A percentile compares a stretch with the other conserved stretches of the same genome.
Evolutionary conservation across 2,329 filamentous ascomycete species (phyloP).

Genomic region (Colletotrichum cordylinicola): DNA sequence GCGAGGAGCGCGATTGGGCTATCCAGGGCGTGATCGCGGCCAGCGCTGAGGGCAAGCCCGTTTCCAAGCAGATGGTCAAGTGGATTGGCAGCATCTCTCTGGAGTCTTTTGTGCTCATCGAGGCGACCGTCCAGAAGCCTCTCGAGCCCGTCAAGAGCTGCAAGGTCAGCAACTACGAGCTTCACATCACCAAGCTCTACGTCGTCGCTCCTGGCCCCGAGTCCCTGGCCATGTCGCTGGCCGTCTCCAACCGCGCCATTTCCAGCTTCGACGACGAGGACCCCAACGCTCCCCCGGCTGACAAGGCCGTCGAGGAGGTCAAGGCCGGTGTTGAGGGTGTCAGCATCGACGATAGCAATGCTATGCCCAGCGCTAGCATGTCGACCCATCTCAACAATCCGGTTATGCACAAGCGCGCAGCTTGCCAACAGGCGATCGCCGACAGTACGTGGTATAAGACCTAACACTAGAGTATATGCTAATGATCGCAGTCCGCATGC

Average conservation of each 20-base stretch:
- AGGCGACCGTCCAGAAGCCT: constrained; percentile 81
- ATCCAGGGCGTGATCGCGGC: constrained; percentile 83
- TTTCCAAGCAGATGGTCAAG: constrained; percentile 93
- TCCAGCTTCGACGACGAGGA: constrained; percentile 66
- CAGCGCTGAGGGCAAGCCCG: constrained; percentile 62
- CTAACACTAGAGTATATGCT: not conserved
- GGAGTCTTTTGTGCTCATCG: constrained; percentile 84
- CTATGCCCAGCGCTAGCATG: constrained; percentile 75
- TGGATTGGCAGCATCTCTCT: constrained; percentile 77
- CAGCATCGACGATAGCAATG: constrained; percentile 40
- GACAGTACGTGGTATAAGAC: not conserved
- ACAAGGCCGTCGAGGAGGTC: constrained; percentile 31
- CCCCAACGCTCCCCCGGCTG: constrained; percentile 33
- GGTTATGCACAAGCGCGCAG: constrained; percentile 88
- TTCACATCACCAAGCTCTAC: constrained; percentile 88
- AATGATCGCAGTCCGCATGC: constrained; percentile 36
- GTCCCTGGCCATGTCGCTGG: constrained; percentile 63
- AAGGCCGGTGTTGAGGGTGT: constrained; percentile 44
- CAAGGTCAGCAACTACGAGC: constrained; percentile 78
- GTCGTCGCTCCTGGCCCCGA: constrained; percentile 70
- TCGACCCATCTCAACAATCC: constrained; percentile 89
- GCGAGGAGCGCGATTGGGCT: constrained; percentile 75
- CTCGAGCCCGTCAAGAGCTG: constrained; percentile 89
- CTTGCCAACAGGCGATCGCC: constrained; percentile 85
- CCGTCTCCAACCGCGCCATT: constrained; percentile 81